These are phyloP conservation scores for Capsella rubella DNA, from an alignment of 441 rosid genomes.

Conservation along the genomic window DNA sequence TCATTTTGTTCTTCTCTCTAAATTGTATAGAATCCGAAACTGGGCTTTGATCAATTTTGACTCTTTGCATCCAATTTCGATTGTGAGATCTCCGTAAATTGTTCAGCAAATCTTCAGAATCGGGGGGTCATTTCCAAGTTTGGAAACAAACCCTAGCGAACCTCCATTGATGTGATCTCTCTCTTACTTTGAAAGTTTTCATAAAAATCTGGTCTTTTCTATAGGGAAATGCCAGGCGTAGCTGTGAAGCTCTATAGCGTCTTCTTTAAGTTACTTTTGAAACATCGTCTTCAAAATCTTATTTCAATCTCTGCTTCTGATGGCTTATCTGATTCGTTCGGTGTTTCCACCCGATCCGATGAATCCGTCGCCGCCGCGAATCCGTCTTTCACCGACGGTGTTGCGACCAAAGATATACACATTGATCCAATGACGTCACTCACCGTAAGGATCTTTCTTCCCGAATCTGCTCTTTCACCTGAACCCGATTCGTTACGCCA, in stretches of 20 bases:
- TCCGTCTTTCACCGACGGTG: conserved; percentile 68
- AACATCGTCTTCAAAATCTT: conserved; percentile 57
- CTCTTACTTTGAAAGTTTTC: neutral
- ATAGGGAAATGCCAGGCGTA: conserved; percentile 61
- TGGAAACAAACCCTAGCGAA: conserved; percentile 23
- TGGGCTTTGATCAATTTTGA: conserved; percentile 33
- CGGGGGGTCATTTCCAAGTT: conserved; percentile 13
- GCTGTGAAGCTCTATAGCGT: conserved; percentile 63
- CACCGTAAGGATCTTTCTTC: conserved; percentile 74
- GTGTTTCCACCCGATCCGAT: conserved; percentile 62
- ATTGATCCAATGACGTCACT: conserved; percentile 72
- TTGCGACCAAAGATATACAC: conserved; percentile 77
- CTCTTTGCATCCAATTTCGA: conserved; percentile 5
- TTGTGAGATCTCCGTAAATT: neutral
- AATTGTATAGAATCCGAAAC: conserved; percentile 15
- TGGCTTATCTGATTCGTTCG: conserved; percentile 50
- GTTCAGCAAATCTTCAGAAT: neutral
- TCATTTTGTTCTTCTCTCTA: conserved; percentile 31
- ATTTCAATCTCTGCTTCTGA: conserved; percentile 47
- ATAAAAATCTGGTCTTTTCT: neutral
- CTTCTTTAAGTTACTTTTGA: conserved; percentile 68
- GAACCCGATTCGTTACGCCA: conserved; percentile 34
- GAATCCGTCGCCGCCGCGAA: conserved; percentile 57
- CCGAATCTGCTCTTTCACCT: conserved; percentile 48
- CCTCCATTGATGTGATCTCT: conserved; percentile 35